These are phyloP conservation scores for Geranium brycei DNA, from an alignment of 345 rosid genomes.

Conservation along the genomic window DNA sequence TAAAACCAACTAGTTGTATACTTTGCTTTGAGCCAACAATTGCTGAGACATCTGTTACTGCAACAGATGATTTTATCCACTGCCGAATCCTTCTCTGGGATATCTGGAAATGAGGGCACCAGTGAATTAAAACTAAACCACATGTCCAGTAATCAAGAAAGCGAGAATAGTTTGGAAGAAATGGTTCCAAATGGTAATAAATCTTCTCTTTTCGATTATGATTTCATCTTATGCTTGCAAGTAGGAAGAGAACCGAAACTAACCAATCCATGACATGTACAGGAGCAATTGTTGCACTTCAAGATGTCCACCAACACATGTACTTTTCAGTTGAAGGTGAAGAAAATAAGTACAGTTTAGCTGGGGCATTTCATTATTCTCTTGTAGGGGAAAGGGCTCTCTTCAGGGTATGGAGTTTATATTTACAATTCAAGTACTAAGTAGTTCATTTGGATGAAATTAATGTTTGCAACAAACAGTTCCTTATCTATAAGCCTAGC, in stretches of 20 bases:
- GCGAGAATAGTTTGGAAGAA: slow-evolving; percentile 32
- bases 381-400: slow-evolving; percentile 75
- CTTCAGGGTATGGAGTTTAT: slow-evolving; percentile 47
- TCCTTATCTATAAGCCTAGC: background rate
- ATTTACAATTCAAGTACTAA: background rate
- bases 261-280: slow-evolving; percentile 11
- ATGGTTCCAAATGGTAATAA: slow-evolving; percentile 62
- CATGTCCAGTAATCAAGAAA: slow-evolving; percentile 24
- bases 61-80: slow-evolving; percentile 55
- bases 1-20: slow-evolving; percentile 6
- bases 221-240: slow-evolving; percentile 7
- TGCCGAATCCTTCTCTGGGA: slow-evolving; percentile 41
- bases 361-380: slow-evolving; percentile 76
- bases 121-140: slow-evolving; percentile 23
- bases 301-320: slow-evolving; percentile 76
- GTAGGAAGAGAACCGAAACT: slow-evolving; percentile 12
- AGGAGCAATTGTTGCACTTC: slow-evolving; percentile 84
- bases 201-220: slow-evolving; percentile 9
- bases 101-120: slow-evolving; percentile 25
- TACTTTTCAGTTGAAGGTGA: slow-evolving; percentile 63
- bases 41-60: slow-evolving; percentile 8
- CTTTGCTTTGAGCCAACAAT: slow-evolving; percentile 10
- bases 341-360: slow-evolving; percentile 36
- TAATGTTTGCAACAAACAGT: background rate
- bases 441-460: background rate